phyloP scores from a whole-genome alignment of 164 flowering plant species.

The Chimonanthus praecox region DNA sequence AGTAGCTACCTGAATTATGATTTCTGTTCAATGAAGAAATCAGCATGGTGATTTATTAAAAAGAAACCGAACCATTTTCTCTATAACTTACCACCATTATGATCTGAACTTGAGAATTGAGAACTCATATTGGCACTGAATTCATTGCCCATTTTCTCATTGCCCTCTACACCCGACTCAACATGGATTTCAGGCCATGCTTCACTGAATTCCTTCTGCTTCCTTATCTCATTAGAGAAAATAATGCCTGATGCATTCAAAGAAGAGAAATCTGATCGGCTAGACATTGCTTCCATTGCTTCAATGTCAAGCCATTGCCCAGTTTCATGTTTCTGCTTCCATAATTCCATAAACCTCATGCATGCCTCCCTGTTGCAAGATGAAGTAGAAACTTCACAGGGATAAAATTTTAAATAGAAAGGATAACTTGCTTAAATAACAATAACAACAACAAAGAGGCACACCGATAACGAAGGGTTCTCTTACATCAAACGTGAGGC shows the following conservation, averaged over 20 bases:
- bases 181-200: constrained; percentile 21
- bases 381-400: constrained; percentile 7
- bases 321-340: constrained; percentile 92
- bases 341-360: constrained; percentile 54
- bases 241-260: constrained; percentile 51
- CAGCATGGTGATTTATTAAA: background rate
- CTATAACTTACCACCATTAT: constrained; percentile 10
- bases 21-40: background rate
- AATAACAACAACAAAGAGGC: background rate
- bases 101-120: constrained; percentile 3
- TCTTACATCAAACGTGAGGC: constrained; percentile 83
- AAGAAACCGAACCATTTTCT: background rate
- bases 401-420: background rate
- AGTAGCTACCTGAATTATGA: background rate
- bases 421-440: background rate
- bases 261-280: constrained; percentile 42
- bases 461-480: background rate
- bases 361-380: constrained; percentile 78
- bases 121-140: constrained; percentile 28
- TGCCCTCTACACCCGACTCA: constrained; percentile 31
- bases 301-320: constrained; percentile 94
- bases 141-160: constrained; percentile 32
- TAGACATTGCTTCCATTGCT: constrained; percentile 58
- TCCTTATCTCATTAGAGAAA: constrained; percentile 33
- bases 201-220: constrained; percentile 27